Evolutionary conservation across 202 grass and related monocot genomes (phyloP), one percentile per base, ranked within the genome.

Genomic region (Bolboschoenoplectus hybrid): DNA sequence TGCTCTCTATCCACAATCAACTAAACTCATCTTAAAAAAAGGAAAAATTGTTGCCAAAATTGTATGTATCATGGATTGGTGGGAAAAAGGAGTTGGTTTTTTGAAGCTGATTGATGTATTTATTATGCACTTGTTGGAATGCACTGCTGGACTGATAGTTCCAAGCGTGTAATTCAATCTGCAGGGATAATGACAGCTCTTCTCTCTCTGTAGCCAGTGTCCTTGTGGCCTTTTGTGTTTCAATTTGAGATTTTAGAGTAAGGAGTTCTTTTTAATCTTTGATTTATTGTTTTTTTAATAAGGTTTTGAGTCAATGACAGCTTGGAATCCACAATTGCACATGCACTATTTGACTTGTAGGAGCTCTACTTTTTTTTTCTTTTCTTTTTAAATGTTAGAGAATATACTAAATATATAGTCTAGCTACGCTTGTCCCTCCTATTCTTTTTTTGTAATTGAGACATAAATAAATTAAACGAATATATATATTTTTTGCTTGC

Each of bases 151-250:
- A 64, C 68, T 71, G 41, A 3, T 46, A 45, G 68, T 71, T 46
- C 40, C 68, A 44, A 45, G 43, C 66, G 39, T 70, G 39, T 70
- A 71, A 71, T 45, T 45, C 70, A 50, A 74, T 74, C 70, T 74
- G 19, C 17, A 74, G 19, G n/a, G 45, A 50, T 19, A 50, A 13
- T 74, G 45, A 70, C 19, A 49, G 44, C 19, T 74, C 8, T 6
- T 26, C 26, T 26, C 1, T 71, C 17, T 45, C 6, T 71, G 7
- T 46, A 13, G 39, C 6, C 67, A 71, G 16, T 16, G 2, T 34
- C 8, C 44, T 32, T 74, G 70, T 74, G 70, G 70, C n/a, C 17
- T 50, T 49, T 74, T 74, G 70, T 74, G 45, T 74, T 0, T 40
- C 12, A 13, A 13, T 6, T 7, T 68, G 36, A 68, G 36, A 11